A percentile compares a stretch with the other conserved stretches of the same genome.
These are phyloP conservation scores for Neurospora africana DNA, from an alignment of 495 filamentous ascomycete genomes.

Conservation along the genomic window DNA sequence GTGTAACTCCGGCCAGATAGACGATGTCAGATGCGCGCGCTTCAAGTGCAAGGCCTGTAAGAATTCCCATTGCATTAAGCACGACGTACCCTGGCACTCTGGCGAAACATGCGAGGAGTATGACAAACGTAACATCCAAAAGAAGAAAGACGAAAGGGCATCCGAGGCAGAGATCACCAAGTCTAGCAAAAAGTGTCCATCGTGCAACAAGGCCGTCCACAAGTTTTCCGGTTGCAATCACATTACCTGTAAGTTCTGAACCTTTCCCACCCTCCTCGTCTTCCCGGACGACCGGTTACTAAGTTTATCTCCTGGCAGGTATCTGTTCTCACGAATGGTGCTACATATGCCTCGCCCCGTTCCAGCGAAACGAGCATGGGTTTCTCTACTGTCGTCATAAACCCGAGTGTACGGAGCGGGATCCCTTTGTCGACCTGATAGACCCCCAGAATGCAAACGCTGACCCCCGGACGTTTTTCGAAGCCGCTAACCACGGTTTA, in stretches of 20 bases:
- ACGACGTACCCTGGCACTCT: constrained; percentile 38
- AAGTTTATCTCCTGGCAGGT: constrained; percentile 12
- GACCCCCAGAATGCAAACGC: constrained; percentile 3
- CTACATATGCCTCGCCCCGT: constrained; percentile 31
- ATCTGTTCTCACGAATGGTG: constrained; percentile 37
- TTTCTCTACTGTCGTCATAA: constrained; percentile 26
- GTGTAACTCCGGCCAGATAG: constrained; percentile 36
- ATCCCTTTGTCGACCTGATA: constrained; percentile 11
- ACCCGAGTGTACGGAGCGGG: constrained; percentile 18
- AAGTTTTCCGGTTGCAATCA: constrained; percentile 40
- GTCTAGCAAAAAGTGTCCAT: constrained; percentile 33
- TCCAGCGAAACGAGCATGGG: constrained; percentile 14
- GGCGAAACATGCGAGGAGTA: constrained; percentile 39
- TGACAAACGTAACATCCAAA: constrained; percentile 21
- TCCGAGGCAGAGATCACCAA: constrained; percentile 29
- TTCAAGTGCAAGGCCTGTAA: constrained; percentile 32
- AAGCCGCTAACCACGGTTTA: neutral
- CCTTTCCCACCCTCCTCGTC: neutral
- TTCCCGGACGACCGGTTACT: neutral
- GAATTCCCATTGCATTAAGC: constrained; percentile 28
- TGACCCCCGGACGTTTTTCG: neutral
- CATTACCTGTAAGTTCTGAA: constrained; percentile 30
- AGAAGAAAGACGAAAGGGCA: constrained; percentile 24
- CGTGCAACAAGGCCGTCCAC: constrained; percentile 32
- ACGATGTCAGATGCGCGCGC: constrained; percentile 21